Evolutionary conservation across 108 stramenopile genomes (phyloP).

Genomic region (Nannochloropsis salina): DNA sequence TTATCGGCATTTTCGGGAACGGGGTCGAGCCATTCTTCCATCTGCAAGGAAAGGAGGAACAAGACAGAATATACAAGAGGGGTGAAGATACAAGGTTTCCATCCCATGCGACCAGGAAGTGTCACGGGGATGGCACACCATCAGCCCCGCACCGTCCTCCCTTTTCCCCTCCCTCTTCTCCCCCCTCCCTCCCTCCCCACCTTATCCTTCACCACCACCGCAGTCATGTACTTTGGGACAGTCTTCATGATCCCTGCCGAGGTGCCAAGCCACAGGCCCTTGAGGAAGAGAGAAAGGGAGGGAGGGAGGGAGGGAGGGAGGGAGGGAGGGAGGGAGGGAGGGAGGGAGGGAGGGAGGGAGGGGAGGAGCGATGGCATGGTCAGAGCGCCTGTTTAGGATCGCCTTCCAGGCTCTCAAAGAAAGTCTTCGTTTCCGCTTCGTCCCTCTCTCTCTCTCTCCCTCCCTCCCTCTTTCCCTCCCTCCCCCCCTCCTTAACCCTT

Average conservation of each 20-base stretch:
- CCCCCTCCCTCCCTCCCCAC: conserved; percentile 30
- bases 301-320: neutral
- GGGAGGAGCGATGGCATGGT: neutral
- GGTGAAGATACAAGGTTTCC: neutral
- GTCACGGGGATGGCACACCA: neutral
- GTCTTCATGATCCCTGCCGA: conserved; percentile 90
- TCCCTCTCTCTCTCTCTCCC: neutral
- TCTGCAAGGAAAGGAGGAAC: neutral
- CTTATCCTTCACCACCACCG: conserved; percentile 81
- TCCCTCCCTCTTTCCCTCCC: conserved; percentile 60
- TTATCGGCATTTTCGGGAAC: conserved; percentile 24
- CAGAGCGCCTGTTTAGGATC: neutral
- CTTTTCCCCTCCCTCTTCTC: neutral
- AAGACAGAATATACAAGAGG: neutral
- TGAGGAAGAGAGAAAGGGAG: neutral
- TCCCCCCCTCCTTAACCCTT: neutral
- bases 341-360: neutral
- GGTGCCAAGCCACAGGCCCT: conserved; percentile 76
- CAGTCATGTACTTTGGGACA: conserved; percentile 94
- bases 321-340: neutral
- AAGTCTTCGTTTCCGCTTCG: neutral
- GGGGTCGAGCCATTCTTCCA: conserved; percentile 51
- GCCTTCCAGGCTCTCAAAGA: neutral
- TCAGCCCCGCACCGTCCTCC: neutral
- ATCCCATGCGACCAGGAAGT: neutral